A percentile compares a stretch with the other conserved stretches of the same genome.
Evolutionary conservation across 495 filamentous ascomycete genomes (phyloP).

Genomic region (Immersiella caudata): DNA sequence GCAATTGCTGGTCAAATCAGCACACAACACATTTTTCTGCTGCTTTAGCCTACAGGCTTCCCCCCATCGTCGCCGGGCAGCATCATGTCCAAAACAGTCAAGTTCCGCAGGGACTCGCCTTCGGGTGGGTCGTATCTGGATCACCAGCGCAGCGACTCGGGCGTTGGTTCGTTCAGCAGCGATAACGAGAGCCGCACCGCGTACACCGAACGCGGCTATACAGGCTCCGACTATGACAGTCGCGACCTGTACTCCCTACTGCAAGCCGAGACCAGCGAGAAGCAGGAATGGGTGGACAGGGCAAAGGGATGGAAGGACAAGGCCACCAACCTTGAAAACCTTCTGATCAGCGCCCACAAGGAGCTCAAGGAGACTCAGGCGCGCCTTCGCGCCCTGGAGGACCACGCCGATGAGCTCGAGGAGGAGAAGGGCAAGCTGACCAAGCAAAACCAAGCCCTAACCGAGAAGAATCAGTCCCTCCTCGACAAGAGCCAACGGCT

Average conservation of each 20-base stretch:
- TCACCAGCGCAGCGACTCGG: conserved; percentile 42
- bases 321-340: conserved; percentile 47
- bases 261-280: conserved; percentile 21
- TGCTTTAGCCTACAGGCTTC: conserved; percentile 35
- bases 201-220: conserved; percentile 31
- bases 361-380: conserved; percentile 70
- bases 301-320: conserved; percentile 30
- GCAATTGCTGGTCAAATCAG: conserved; percentile 43
- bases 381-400: conserved; percentile 79
- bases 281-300: conserved; percentile 31
- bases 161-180: conserved; percentile 40
- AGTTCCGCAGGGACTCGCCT: conserved; percentile 38
- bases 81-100: conserved; percentile 41
- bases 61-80: conserved; percentile 17
- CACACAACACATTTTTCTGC: conserved; percentile 43
- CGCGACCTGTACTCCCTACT: conserved; percentile 31
- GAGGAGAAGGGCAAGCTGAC: conserved; percentile 68
- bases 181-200: conserved; percentile 36
- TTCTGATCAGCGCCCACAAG: conserved; percentile 47
- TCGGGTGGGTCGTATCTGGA: conserved; percentile 34
- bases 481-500: conserved; percentile 85
- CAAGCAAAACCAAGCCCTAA: conserved; percentile 82
- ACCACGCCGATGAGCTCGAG: conserved; percentile 68
- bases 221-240: conserved; percentile 29
- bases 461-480: conserved; percentile 83